Evolutionary conservation across 2,329 filamentous ascomycete species (phyloP), one percentile per base, ranked within the genome.

Genomic region (Paramyrothecium sp.): DNA sequence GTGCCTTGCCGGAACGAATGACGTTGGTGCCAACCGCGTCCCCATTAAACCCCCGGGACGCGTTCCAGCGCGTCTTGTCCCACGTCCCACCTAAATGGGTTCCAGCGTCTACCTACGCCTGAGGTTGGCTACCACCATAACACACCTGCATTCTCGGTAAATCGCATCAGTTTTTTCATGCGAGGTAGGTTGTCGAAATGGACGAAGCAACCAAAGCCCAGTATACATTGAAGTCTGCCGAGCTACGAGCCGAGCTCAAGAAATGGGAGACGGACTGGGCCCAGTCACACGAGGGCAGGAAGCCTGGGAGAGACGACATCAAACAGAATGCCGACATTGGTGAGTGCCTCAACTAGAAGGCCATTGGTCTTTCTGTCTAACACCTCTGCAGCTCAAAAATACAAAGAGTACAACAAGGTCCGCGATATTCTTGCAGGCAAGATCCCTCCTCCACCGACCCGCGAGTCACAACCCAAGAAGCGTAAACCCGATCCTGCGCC

Each of bases 241-340:
- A 78, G 53, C 75, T 92, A n/a, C 83, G 89, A n/a, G 74, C 78
- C 41, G 86, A 90, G 60, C 75, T 94, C 51, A 94, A 94, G 73
- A 72, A 73, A 62, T 95, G 90, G 87, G 91, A 95, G 69, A 85
- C 78, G 61, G 76, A 82, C 7, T 94, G 90, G 78, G 81, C 84
- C 7, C 75, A 76, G 22, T 71, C 77, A 17, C 82, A 93, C 67
- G 77, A 75, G 33, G 89, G 90, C 53, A 82, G 80, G 61, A 93
- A 92, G 75, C 88, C 90, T 3, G 78, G 81, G 53, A 82, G 89
- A 57, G 83, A 86, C n/a, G 89, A 92, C 66, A 92, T 94, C 77
- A 92, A 91, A 74, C 80, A 81, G 54, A 86, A 91, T 65, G 80
- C 83, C 7, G 81, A 82, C 0, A 92, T 93, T 65, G 88, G 89